Evolutionary conservation across 2,329 filamentous ascomycete species (phyloP).

Genomic region (Colletotrichum tropicicola): DNA sequence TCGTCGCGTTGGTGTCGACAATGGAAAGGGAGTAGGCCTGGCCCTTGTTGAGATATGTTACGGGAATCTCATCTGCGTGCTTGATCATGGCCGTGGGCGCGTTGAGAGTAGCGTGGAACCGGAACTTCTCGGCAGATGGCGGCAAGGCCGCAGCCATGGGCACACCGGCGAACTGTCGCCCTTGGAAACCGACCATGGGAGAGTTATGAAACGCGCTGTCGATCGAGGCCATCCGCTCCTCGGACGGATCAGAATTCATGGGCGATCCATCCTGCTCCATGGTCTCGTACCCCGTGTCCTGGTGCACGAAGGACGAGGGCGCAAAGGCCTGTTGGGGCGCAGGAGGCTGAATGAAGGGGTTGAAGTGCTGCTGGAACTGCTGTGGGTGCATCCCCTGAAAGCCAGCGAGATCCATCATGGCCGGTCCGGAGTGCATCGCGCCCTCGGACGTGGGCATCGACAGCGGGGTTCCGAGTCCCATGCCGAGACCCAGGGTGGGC

Average conservation of each 20-base stretch:
- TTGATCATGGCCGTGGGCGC: constrained; percentile 97
- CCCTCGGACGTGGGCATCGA: constrained; percentile 78
- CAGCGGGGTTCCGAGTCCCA: constrained; percentile 83
- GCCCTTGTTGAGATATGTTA: constrained; percentile 98
- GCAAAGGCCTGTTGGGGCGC: constrained; percentile 71
- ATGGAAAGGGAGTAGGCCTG: constrained; percentile 92
- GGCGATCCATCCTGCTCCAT: constrained; percentile 80
- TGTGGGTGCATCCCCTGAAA: constrained; percentile 69
- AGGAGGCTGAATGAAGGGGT: constrained; percentile 74
- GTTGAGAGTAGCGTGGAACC: constrained; percentile 89
- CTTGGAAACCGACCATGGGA: constrained; percentile 66
- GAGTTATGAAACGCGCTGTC: constrained; percentile 71
- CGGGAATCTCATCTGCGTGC: constrained; percentile 86
- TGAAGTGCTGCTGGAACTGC: constrained; percentile 70
- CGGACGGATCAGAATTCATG: constrained; percentile 63
- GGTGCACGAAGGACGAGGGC: constrained; percentile 82
- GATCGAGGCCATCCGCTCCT: constrained; percentile 62
- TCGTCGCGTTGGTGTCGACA: constrained; percentile 75
- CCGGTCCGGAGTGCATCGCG: constrained; percentile 66
- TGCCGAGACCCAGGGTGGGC: constrained; percentile 75
- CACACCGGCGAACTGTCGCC: constrained; percentile 56
- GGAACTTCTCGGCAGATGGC: constrained; percentile 75
- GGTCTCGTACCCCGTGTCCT: constrained; percentile 81
- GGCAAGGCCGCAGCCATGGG: constrained; percentile 57
- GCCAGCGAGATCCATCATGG: constrained; percentile 71